These are phyloP conservation scores for Lantana camara DNA, from an alignment of 257 asterid genomes.

Conservation along the genomic window DNA sequence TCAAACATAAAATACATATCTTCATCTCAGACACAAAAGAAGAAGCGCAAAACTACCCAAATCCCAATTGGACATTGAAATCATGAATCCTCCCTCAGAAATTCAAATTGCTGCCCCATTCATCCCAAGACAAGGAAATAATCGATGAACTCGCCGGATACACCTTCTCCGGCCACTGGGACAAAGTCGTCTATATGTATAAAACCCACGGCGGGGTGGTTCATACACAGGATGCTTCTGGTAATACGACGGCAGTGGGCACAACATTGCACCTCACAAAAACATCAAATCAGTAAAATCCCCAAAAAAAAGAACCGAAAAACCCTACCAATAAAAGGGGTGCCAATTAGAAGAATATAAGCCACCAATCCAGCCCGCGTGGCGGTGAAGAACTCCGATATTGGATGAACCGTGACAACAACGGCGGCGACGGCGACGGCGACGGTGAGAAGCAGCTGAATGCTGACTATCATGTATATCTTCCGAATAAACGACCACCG, in stretches of 20 bases:
- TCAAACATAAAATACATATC: no score
- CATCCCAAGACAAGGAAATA: no score
- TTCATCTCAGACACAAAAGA: no score
- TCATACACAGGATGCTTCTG: slow-evolving; percentile 84
- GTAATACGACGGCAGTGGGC: slow-evolving; percentile 70
- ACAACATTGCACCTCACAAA: slow-evolving; percentile 50
- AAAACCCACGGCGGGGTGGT: slow-evolving; percentile 72
- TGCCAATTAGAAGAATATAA: slow-evolving; percentile 55
- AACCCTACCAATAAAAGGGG: slow-evolving; percentile 58
- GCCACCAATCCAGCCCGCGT: slow-evolving; percentile 59
- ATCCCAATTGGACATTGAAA: no score
- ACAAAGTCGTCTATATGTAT: no score
- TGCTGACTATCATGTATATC: slow-evolving; percentile 58
- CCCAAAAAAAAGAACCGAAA: not conserved
- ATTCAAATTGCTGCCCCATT: no score
- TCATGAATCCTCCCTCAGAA: no score
- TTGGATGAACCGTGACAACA: slow-evolving; percentile 58
- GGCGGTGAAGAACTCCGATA: slow-evolving; percentile 51
- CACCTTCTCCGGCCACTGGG: no score
- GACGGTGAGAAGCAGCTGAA: slow-evolving; percentile 70
- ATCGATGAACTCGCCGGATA: no score
- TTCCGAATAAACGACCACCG: slow-evolving; percentile 87
- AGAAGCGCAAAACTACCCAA: no score
- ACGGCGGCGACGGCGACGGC: slow-evolving; percentile 65
- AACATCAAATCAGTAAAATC: not conserved